Percentiles rank a stretch among this genome's conserved stretches.
phyloP scores from a whole-genome alignment of 148 eudicot genomes.

The Cornus controversa region DNA sequence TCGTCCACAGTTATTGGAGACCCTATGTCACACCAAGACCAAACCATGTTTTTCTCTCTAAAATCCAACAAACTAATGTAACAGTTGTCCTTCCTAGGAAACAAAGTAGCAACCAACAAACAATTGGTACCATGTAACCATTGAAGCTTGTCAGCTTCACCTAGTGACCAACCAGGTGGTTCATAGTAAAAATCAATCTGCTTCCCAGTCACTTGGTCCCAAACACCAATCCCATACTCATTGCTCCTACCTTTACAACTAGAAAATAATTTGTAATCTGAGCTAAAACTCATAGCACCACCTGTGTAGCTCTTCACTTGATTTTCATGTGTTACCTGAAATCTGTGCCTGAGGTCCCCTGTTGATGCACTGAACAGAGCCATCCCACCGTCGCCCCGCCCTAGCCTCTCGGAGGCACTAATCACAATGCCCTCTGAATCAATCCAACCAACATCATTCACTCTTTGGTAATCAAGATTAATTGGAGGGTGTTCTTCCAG shows the following conservation, averaged over 20 bases:
- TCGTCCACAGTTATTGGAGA: slow-evolving; percentile 39
- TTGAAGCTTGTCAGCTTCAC: slow-evolving; percentile 84
- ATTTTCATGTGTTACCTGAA: slow-evolving; percentile 57
- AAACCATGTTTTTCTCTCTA: slow-evolving; percentile 64
- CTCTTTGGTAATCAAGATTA: slow-evolving; percentile 74
- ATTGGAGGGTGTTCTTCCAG: slow-evolving; percentile 65
- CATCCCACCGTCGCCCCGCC: slow-evolving; percentile 73
- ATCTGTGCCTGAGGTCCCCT: slow-evolving; percentile 56
- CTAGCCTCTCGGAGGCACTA: slow-evolving; percentile 64
- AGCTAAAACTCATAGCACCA: slow-evolving; percentile 60
- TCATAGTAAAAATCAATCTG: slow-evolving; percentile 87
- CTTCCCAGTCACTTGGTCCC: slow-evolving; percentile 82
- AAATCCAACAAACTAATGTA: slow-evolving; percentile 82
- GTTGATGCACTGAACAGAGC: slow-evolving; percentile 51
- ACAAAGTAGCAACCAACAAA: slow-evolving; percentile 74
- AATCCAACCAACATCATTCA: slow-evolving; percentile 72
- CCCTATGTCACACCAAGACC: slow-evolving; percentile 83
- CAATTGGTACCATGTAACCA: slow-evolving; percentile 67
- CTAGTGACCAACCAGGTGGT: slow-evolving; percentile 76
- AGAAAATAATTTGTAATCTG: slow-evolving; percentile 50
- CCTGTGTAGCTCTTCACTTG: slow-evolving; percentile 78
- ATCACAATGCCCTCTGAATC: slow-evolving; percentile 52
- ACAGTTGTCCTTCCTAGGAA: slow-evolving; percentile 82
- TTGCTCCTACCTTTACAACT: slow-evolving; percentile 90
- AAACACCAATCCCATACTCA: slow-evolving; percentile 82